phyloP scores from a whole-genome alignment of 2,329 filamentous ascomycete genomes.

The Aspergillus luchuensis region DNA sequence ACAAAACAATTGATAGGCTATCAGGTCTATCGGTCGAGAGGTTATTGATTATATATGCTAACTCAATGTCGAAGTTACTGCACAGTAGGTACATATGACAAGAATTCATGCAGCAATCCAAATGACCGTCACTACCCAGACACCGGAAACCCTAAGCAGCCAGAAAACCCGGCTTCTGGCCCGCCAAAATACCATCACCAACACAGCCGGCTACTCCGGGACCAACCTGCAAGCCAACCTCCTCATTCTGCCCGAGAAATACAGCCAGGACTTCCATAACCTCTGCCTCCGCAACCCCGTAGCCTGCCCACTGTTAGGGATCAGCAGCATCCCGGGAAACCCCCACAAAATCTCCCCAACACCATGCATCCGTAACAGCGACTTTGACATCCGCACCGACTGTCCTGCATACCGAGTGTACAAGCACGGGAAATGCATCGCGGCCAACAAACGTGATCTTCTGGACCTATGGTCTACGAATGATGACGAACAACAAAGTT shows the following conservation, averaged over 20 bases:
- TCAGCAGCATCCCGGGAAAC: constrained; percentile 45
- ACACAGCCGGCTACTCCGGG: constrained; percentile 59
- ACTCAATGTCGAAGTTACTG: neutral
- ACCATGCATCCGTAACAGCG: constrained; percentile 26
- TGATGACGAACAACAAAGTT: neutral
- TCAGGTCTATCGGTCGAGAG: neutral
- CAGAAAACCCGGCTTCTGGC: constrained; percentile 48
- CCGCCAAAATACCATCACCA: constrained; percentile 44
- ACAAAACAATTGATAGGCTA: neutral
- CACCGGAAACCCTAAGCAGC: constrained; percentile 8
- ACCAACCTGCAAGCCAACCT: constrained; percentile 63
- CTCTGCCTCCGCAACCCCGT: constrained; percentile 65
- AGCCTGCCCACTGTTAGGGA: constrained; percentile 62
- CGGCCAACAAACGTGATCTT: constrained; percentile 47
- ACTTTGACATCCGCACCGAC: constrained; percentile 61
- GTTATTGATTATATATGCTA: neutral
- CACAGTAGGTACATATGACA: no score
- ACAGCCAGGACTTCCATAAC: constrained; percentile 60
- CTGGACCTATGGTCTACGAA: constrained; percentile 53
- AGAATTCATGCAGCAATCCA: neutral
- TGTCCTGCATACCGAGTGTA: constrained; percentile 63
- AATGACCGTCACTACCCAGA: neutral
- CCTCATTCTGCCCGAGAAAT: constrained; percentile 59
- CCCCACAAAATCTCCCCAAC: constrained; percentile 23
- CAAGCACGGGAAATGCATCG: constrained; percentile 47